Evolutionary conservation across 106 monocot species (phyloP), one percentile per base, ranked within the genome.

Genomic region (Phalaenopsis equestris): DNA sequence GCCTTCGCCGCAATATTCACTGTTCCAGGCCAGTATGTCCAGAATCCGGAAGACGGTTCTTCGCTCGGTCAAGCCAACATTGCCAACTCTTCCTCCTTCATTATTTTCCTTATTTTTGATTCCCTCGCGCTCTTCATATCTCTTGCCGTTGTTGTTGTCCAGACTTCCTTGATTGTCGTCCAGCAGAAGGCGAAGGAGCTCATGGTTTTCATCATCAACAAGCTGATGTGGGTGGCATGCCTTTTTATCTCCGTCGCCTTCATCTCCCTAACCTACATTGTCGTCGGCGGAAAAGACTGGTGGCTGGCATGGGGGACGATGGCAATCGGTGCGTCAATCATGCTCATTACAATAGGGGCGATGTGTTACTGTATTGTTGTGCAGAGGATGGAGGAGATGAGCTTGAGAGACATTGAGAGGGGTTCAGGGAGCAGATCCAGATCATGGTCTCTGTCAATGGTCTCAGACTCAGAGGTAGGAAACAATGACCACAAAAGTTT

Each of bases 161-260:
- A 95, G 78, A 95, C 92, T 1, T 89, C 95, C 0, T 75, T 95
- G 3, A 87, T 95, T 9, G 92, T 95, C 6, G 85, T 82, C 1
- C 89, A 95, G 83, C 85, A 87, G 84, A 90, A 85, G 65, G 95
- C 92, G 6, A 95, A 90, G 89, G 85, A 78, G 56, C 75, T 70
- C 55, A 92, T 95, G 95, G 90, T 95, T 37, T 86, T 89, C 73
- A 86, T 95, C 79, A 91, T 95, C 70, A 95, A 95, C 86, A 95
- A 95, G 82, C 72, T 95, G 23, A 95, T 95, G 95, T 95, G 95
- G 95, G 77, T 95, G 57, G 92, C 92, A 1, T 95, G 95, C 80
- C 75, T 92, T 17, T 88, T 83, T 41, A 90, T 95, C 10, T 95
- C 92, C 1, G 77, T 81, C 24, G 46, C 95, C 5, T 95, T 95